Conservation (phyloP, 2,329 filamentous ascomycete species). For the Dactylellina sp. region DNA sequence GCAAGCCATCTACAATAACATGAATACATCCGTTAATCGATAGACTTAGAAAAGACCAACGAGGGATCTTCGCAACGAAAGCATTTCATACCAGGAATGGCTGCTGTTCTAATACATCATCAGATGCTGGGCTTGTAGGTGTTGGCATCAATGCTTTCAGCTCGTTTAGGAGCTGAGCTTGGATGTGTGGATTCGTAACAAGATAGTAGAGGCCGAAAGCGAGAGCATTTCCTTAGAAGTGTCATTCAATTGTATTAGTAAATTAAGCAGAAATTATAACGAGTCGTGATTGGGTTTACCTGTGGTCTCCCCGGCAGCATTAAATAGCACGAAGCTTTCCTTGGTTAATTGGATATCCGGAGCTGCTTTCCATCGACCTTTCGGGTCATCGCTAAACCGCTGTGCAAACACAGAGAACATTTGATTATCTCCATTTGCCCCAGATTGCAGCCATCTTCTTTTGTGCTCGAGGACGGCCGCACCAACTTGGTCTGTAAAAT, state of each 20-base stretch:
- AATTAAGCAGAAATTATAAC: constrained; percentile 2
- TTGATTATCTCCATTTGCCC: not conserved
- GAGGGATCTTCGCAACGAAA: not conserved
- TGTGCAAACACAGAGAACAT: constrained; percentile 23
- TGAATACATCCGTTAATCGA: not conserved
- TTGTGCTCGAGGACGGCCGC: constrained; percentile 23
- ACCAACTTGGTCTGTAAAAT: constrained; percentile 2
- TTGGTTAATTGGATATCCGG: constrained; percentile 30
- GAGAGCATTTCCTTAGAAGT: constrained; percentile 14
- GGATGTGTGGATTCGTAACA: constrained; percentile 16
- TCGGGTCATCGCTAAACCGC: constrained; percentile 22
- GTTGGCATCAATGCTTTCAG: constrained; percentile 21
- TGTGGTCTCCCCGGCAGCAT: not conserved
- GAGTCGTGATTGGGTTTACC: not conserved
- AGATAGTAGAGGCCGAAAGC: constrained; percentile 8
- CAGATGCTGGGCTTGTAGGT: not conserved
- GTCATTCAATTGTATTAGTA: constrained; percentile 11
- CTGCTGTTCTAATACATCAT: constrained; percentile 6
- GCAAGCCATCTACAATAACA: constrained; percentile 16
- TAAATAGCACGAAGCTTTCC: not conserved
- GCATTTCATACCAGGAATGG: constrained; percentile 16
- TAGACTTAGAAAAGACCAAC: not conserved
- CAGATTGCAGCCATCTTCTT: not conserved
- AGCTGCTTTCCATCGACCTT: constrained; percentile 20
- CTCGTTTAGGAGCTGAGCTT: constrained; percentile 7